A percentile compares a stretch with the other conserved stretches of the same genome.
These are phyloP conservation scores for Phaeomoniella chlamydospora DNA, from an alignment of 2,329 filamentous ascomycete genomes.

Conservation along the genomic window DNA sequence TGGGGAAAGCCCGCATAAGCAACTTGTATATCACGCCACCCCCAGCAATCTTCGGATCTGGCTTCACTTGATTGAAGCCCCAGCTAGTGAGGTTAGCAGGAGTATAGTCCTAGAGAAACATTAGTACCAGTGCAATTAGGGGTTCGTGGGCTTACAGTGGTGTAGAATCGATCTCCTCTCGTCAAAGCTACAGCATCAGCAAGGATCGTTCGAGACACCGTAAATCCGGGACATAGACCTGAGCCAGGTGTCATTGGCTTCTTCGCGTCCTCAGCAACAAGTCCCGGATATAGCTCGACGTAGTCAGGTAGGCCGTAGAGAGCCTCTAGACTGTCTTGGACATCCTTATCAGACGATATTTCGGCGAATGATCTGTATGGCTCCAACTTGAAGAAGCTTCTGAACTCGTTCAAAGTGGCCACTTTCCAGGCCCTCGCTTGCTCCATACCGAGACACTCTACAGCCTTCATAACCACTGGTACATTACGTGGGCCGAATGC, in stretches of 20 bases:
- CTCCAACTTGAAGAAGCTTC: constrained; percentile 47
- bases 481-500: constrained; percentile 59
- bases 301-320: constrained; percentile 50
- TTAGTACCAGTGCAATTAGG: constrained; percentile 1
- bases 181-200: constrained; percentile 32
- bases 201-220: constrained; percentile 26
- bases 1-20: constrained; percentile 34
- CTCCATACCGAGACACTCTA: constrained; percentile 68
- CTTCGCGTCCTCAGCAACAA: constrained; percentile 33
- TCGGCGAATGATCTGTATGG: constrained; percentile 42
- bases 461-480: constrained; percentile 54
- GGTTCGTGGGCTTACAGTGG: constrained; percentile 14
- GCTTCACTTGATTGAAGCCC: constrained; percentile 25
- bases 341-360: constrained; percentile 42
- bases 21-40: constrained; percentile 38
- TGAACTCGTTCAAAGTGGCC: constrained; percentile 37
- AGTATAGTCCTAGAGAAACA: constrained; percentile 20
- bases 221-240: constrained; percentile 23
- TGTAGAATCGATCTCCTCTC: constrained; percentile 31
- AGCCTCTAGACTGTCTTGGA: constrained; percentile 39
- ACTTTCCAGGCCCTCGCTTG: constrained; percentile 56
- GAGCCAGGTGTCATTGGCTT: constrained; percentile 20
- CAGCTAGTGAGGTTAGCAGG: constrained; percentile 29
- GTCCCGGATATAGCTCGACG: constrained; percentile 56
- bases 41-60: constrained; percentile 26